phyloP scores from a whole-genome alignment of 257 asterid genomes.

The Schizonepeta tenuifolia region DNA sequence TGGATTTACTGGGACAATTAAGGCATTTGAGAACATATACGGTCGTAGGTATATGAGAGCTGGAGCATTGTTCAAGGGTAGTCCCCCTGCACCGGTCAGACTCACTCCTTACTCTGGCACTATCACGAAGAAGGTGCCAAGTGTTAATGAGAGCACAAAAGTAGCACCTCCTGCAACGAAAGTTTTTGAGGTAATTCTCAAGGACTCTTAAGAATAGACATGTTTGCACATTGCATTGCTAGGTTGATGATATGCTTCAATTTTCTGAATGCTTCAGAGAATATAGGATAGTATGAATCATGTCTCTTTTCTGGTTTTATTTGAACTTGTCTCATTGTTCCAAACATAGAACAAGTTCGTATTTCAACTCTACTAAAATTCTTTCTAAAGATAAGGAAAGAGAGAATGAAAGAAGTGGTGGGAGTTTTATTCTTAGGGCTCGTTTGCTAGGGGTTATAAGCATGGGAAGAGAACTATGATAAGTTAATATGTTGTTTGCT shows the following conservation, averaged over 20 bases:
- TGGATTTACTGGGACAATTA: constrained; percentile 82
- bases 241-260: constrained; percentile 7
- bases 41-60: constrained; percentile 92
- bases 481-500: background rate
- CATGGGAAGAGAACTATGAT: too few relatives aligned
- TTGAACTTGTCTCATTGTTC: background rate
- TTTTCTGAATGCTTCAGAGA: constrained; percentile 3
- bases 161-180: constrained; percentile 46
- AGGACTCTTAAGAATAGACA: constrained; percentile 20
- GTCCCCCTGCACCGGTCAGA: constrained; percentile 72
- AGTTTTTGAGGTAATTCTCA: constrained; percentile 66
- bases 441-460: too few relatives aligned
- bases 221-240: constrained; percentile 7
- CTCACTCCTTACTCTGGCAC: constrained; percentile 51
- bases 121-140: constrained; percentile 41
- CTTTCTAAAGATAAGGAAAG: background rate
- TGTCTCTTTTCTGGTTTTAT: constrained; percentile 5
- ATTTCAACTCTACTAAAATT: background rate
- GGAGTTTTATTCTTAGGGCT: background rate
- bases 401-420: background rate
- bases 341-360: background rate
- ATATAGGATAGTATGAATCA: background rate
- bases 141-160: constrained; percentile 43
- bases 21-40: constrained; percentile 77
- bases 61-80: constrained; percentile 90